A percentile compares a stretch with the other conserved stretches of the same genome.
Conservation (phyloP, 495 filamentous ascomycete genomes). For the Penicillium lividum region DNA sequence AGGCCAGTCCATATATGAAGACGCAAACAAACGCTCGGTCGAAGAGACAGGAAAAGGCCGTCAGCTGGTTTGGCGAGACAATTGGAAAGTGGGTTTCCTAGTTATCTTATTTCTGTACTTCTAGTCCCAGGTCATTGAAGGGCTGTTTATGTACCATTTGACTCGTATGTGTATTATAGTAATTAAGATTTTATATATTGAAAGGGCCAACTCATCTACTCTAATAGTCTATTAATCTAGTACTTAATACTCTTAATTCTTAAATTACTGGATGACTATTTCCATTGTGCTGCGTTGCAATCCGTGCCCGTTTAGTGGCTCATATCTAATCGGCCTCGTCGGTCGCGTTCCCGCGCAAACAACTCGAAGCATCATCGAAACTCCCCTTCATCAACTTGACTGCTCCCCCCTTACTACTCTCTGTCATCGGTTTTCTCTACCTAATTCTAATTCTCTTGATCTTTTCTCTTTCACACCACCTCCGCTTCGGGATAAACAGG, state of each 20-base stretch:
- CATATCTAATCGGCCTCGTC: constrained; percentile 17
- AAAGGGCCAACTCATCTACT: neutral
- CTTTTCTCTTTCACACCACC: neutral
- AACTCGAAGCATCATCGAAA: constrained; percentile 37
- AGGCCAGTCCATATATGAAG: constrained; percentile 55
- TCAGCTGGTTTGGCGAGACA: constrained; percentile 54
- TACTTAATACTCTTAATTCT: too few species aligned
- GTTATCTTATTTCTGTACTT: neutral
- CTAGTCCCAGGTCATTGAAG: constrained; percentile 1
- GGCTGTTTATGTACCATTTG: too few species aligned
- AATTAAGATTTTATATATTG: neutral
- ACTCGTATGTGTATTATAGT: neutral
- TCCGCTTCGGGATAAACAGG: constrained; percentile 1
- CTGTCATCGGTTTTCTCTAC: constrained; percentile 5
- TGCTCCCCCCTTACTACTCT: neutral
- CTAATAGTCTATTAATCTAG: too few species aligned
- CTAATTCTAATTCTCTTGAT: neutral
- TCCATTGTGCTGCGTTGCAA: neutral
- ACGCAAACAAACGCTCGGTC: constrained; percentile 57
- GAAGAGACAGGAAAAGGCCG: constrained; percentile 60
- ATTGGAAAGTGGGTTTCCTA: constrained; percentile 49
- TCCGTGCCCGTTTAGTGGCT: constrained; percentile 11
- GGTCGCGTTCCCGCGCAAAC: constrained; percentile 37
- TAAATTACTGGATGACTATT: too few species aligned
- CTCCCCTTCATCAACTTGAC: constrained; percentile 12